Percentiles rank a stretch among this genome's conserved stretches.
Conservation (phyloP, 106 monocot genomes). For the Dendrobium catenatum region DNA sequence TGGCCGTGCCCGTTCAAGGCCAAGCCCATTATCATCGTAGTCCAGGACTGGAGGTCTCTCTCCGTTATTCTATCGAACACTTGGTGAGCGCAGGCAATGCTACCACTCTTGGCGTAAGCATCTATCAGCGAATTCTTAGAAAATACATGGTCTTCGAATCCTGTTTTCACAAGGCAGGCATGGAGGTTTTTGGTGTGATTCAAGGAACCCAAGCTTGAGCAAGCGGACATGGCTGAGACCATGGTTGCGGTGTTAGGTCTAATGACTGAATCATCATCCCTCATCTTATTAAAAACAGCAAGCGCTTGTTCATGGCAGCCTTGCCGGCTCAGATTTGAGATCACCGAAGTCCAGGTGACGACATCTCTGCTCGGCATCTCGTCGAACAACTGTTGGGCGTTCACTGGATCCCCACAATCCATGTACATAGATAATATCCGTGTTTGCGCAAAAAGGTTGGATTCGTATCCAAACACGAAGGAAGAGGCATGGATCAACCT, state of each 20-base stretch:
- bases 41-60: slow-evolving; percentile 56
- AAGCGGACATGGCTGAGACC: slow-evolving; percentile 35
- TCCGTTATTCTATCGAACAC: slow-evolving; percentile 31
- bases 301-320: slow-evolving; percentile 25
- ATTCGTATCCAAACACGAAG: slow-evolving; percentile 20
- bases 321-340: slow-evolving; percentile 29
- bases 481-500: slow-evolving; percentile 33
- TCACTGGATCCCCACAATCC: slow-evolving; percentile 6
- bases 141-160: slow-evolving; percentile 24
- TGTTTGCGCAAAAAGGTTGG: slow-evolving; percentile 42
- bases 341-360: slow-evolving; percentile 39
- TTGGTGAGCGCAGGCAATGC: slow-evolving; percentile 12
- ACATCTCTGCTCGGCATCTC: slow-evolving; percentile 38
- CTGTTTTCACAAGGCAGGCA: slow-evolving; percentile 34
- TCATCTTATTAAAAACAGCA: slow-evolving; percentile 38
- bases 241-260: slow-evolving; percentile 42
- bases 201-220: slow-evolving; percentile 35
- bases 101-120: slow-evolving; percentile 55
- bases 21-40: slow-evolving; percentile 40
- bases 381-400: slow-evolving; percentile 23
- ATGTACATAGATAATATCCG: slow-evolving; percentile 34
- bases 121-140: slow-evolving; percentile 53
- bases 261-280: slow-evolving; percentile 4
- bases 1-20: slow-evolving; percentile 38
- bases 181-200: slow-evolving; percentile 35